Evolutionary conservation across 352 stramenopile genomes (phyloP).

Genomic region (Globisporangium heterothallicum): DNA sequence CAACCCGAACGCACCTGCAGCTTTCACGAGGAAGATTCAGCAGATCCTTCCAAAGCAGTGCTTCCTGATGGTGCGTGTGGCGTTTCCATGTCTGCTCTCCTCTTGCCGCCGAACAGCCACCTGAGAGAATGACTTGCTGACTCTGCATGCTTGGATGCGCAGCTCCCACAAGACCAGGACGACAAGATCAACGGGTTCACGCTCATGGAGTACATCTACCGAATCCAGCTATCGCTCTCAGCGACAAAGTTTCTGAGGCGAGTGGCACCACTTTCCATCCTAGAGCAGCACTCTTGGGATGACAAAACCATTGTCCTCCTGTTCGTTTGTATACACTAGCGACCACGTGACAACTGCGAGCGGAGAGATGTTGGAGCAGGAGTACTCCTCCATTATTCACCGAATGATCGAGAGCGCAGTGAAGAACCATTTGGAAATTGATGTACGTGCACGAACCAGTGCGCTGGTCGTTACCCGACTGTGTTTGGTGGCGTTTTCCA

Average conservation of each 20-base stretch:
- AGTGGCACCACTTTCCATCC: no score
- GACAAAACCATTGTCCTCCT: conserved; percentile 2
- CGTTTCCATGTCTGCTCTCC: not conserved
- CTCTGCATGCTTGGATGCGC: conserved; percentile 2
- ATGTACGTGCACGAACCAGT: conserved; percentile 8
- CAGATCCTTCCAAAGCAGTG: conserved; percentile 24
- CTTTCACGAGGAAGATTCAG: conserved; percentile 14
- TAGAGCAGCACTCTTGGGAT: no score
- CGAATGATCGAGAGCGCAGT: conserved; percentile 19
- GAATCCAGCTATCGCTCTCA: conserved; percentile 30
- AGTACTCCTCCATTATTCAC: conserved; percentile 22
- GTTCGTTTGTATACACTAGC: conserved; percentile 12
- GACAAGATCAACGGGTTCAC: conserved; percentile 32
- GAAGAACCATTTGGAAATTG: conserved; percentile 18
- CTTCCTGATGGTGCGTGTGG: conserved; percentile 38
- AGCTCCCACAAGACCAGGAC: conserved; percentile 36
- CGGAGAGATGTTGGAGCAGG: conserved; percentile 22
- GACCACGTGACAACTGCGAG: conserved; percentile 1
- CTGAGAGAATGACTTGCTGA: not conserved
- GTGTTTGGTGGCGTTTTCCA: no score
- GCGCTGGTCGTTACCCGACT: not conserved
- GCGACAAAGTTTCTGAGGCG: conserved; percentile 12
- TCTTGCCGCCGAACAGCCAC: not conserved
- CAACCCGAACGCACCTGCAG: not conserved
- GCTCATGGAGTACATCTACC: conserved; percentile 43